Evolutionary conservation across 345 rosid species (phyloP).

Genomic region (Gossypium turneri): DNA sequence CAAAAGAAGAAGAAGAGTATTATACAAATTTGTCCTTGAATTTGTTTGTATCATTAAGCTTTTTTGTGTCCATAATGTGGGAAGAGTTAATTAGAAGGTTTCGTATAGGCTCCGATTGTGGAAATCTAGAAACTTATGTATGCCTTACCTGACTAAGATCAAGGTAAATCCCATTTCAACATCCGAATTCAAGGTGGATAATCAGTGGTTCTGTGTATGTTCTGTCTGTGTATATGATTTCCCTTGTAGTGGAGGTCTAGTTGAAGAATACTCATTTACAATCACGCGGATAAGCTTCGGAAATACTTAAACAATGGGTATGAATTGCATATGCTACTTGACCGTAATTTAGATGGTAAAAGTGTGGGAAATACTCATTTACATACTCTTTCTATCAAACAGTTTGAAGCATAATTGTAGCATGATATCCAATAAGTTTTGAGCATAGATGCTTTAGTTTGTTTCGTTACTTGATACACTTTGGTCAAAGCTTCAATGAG

Average conservation of each 20-base stretch:
- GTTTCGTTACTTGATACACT: background rate
- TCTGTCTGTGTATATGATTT: background rate
- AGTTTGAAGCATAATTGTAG: background rate
- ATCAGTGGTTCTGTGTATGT: background rate
- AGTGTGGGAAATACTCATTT: too few relatives aligned
- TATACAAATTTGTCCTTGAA: background rate
- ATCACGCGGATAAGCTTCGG: background rate
- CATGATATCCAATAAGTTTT: background rate
- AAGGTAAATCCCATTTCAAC: background rate
- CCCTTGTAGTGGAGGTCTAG: conserved; percentile 6
- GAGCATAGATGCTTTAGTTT: background rate
- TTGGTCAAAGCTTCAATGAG: background rate
- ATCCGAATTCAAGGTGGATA: conserved; percentile 3
- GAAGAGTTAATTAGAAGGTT: background rate
- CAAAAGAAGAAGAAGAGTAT: background rate
- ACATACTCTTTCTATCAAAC: background rate
- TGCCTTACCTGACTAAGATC: background rate
- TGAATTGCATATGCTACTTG: background rate
- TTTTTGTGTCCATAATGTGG: background rate
- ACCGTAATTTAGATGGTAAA: background rate
- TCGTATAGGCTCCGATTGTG: background rate
- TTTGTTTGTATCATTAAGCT: conserved; percentile 5
- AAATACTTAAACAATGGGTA: background rate
- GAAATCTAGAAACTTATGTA: background rate
- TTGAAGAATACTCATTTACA: background rate